A percentile compares a stretch with the other conserved stretches of the same genome.
Conservation (phyloP, 78 protist genomes). For the Bodo saltans region DNA sequence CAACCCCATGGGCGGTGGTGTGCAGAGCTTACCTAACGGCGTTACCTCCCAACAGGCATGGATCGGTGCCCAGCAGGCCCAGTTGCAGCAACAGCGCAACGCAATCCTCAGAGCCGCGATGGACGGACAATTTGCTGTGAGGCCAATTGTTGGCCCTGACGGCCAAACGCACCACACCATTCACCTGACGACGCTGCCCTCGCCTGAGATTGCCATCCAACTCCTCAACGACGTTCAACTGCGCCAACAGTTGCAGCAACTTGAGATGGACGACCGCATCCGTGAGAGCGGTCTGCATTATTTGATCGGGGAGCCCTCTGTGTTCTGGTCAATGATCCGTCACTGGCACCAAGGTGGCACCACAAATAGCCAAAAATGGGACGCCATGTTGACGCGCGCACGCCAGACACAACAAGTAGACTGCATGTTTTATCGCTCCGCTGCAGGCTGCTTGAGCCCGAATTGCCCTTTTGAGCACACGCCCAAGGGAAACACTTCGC, state of each 20-base stretch:
- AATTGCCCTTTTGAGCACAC: neutral
- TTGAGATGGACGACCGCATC: neutral
- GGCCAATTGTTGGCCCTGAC: neutral
- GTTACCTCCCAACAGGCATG: neutral
- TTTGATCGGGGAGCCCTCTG: neutral
- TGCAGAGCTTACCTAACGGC: neutral
- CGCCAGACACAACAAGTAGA: neutral
- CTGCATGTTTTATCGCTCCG: neutral
- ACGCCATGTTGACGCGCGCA: neutral
- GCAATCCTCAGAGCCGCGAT: neutral
- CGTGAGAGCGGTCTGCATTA: neutral
- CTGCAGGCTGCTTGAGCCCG: neutral
- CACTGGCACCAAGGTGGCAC: neutral
- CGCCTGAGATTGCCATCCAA: neutral
- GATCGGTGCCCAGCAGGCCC: neutral
- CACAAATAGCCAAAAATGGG: neutral
- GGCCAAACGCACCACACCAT: neutral
- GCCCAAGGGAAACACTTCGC: too few species aligned
- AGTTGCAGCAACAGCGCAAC: neutral
- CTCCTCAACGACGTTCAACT: neutral
- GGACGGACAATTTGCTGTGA: neutral
- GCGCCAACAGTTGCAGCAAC: neutral
- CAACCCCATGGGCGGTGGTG: neutral
- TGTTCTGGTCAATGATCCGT: neutral
- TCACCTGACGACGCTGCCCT: neutral